Conservation (phyloP, 2,329 filamentous ascomycete species). For the Neopestalotiopsis rosae region DNA sequence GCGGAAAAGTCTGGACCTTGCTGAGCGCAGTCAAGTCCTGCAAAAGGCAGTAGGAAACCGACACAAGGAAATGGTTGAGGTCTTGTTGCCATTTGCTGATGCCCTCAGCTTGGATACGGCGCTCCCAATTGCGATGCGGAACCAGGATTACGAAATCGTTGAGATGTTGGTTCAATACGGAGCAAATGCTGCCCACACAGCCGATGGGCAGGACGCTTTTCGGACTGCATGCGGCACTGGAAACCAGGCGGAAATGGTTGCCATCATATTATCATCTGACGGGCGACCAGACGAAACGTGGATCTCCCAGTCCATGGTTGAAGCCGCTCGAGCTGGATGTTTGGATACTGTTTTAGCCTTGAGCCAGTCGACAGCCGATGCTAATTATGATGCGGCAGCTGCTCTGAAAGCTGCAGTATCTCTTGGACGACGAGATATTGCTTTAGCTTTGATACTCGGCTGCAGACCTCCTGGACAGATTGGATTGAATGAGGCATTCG, state of each 20-base stretch:
- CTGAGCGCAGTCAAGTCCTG: constrained; percentile 56
- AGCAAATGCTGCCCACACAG: constrained; percentile 51
- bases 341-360: constrained; percentile 55
- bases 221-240: constrained; percentile 54
- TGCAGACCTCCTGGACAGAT: constrained; percentile 54
- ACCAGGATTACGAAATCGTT: constrained; percentile 47
- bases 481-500: constrained; percentile 57
- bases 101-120: constrained; percentile 53
- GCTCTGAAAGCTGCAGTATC: constrained; percentile 56
- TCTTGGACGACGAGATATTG: constrained; percentile 57
- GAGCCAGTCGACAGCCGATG: constrained; percentile 58
- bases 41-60: constrained; percentile 56
- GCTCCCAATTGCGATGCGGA: constrained; percentile 54
- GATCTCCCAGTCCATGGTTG: constrained; percentile 56
- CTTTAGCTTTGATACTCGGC: constrained; percentile 59
- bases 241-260: constrained; percentile 51
- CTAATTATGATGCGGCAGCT: constrained; percentile 55
- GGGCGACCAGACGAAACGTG: constrained; percentile 48
- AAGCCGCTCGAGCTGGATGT: constrained; percentile 55
- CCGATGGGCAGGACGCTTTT: constrained; percentile 59
- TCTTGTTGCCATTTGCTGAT: constrained; percentile 60
- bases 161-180: constrained; percentile 57
- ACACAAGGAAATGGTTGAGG: constrained; percentile 57
- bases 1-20: constrained; percentile 54
- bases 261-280: constrained; percentile 54